These are phyloP conservation scores for Osmanthus fragrans DNA, from an alignment of 257 asterid species.

Conservation along the genomic window DNA sequence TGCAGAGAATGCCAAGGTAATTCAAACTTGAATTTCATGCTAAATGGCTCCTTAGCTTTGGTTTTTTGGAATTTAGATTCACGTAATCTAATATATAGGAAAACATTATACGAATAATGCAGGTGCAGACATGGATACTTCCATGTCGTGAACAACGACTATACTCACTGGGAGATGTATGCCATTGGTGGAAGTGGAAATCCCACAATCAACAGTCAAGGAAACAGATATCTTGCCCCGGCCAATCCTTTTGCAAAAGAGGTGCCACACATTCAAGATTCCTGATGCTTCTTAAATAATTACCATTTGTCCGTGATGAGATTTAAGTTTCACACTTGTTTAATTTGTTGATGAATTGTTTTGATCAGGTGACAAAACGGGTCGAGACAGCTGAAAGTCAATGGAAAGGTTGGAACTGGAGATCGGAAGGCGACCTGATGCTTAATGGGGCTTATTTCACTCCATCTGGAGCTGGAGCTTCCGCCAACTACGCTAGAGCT, in stretches of 20 bases:
- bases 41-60: not conserved
- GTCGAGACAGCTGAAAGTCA: slow-evolving; percentile 61
- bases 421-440: slow-evolving; percentile 91
- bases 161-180: slow-evolving; percentile 97
- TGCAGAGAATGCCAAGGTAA: slow-evolving; percentile 97
- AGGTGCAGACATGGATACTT: slow-evolving; percentile 94
- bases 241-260: slow-evolving; percentile 72
- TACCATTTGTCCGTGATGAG: not conserved
- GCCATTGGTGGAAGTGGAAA: slow-evolving; percentile 92
- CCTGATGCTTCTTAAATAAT: not conserved
- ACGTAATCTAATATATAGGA: not conserved
- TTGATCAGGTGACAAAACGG: slow-evolving; percentile 79
- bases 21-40: not conserved
- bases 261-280: slow-evolving; percentile 38
- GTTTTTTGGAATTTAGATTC: not conserved
- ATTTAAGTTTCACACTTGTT: not conserved
- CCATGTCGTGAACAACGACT: slow-evolving; percentile 96
- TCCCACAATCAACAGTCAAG: slow-evolving; percentile 95
- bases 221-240: slow-evolving; percentile 89
- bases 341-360: slow-evolving; percentile 1
- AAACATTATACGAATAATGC: slow-evolving; percentile 25
- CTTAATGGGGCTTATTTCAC: slow-evolving; percentile 91
- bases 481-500: slow-evolving; percentile 91
- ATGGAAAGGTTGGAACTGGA: slow-evolving; percentile 96
- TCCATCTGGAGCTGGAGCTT: slow-evolving; percentile 93